phyloP scores from a whole-genome alignment of 1,284 basidiomycete species.

The Heterobasidion parviporum region DNA sequence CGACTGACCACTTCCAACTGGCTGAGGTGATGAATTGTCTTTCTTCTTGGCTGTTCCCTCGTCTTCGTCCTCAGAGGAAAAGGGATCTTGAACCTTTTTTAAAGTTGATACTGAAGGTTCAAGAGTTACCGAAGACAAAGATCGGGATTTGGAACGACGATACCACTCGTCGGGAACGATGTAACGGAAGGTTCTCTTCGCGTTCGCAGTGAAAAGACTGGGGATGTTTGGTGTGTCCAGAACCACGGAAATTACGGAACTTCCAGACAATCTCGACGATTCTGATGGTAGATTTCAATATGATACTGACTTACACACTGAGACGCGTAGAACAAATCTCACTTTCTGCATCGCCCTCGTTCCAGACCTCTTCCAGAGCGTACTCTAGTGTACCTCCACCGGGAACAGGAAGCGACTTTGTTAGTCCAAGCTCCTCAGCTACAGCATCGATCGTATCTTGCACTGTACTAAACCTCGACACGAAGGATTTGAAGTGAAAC shows the following conservation, averaged over 20 bases:
- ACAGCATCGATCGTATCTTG: constrained; percentile 45
- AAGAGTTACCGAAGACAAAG: constrained; percentile 33
- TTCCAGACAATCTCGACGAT: constrained; percentile 30
- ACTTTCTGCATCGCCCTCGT: constrained; percentile 41
- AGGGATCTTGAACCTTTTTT: constrained; percentile 38
- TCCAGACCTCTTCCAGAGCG: constrained; percentile 58
- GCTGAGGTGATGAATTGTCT: constrained; percentile 14
- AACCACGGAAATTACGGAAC: constrained; percentile 29
- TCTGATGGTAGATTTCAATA: constrained; percentile 21
- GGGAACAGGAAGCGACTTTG: constrained; percentile 49
- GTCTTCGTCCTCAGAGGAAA: constrained; percentile 40
- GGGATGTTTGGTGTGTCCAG: constrained; percentile 26
- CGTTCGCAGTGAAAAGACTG: constrained; percentile 31
- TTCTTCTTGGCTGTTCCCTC: constrained; percentile 59
- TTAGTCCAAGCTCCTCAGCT: constrained; percentile 61
- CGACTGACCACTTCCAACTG: constrained; percentile 15
- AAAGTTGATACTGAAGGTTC: constrained; percentile 46
- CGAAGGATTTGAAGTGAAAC: constrained; percentile 56
- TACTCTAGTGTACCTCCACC: constrained; percentile 60
- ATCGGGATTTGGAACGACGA: constrained; percentile 53
- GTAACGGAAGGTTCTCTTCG: constrained; percentile 41
- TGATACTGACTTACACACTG: neutral
- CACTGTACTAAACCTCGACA: constrained; percentile 46
- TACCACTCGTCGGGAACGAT: constrained; percentile 78
- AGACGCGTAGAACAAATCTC: constrained; percentile 16